A percentile compares a stretch with the other conserved stretches of the same genome.
These are phyloP conservation scores for Aotearoamyces nothofagi DNA, from an alignment of 2,329 filamentous ascomycete species.

Conservation along the genomic window DNA sequence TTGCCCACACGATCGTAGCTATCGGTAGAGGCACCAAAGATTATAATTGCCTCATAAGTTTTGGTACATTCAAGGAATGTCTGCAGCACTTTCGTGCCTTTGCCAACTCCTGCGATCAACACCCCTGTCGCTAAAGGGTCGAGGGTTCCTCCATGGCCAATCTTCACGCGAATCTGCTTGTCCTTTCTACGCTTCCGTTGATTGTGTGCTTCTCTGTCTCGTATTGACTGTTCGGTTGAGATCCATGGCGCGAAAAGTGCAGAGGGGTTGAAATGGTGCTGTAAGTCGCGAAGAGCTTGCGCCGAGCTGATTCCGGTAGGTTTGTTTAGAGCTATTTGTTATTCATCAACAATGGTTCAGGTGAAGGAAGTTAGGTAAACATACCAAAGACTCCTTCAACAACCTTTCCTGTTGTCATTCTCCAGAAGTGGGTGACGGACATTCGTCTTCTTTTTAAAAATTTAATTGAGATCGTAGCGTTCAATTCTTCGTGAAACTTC, in stretches of 20 bases:
- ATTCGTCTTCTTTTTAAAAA: too few species aligned
- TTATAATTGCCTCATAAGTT: constrained; percentile 74
- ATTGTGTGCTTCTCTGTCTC: constrained; percentile 38
- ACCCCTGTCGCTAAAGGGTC: constrained; percentile 91
- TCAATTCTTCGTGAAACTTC: too few species aligned
- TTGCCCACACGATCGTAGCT: constrained; percentile 82
- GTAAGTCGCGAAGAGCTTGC: constrained; percentile 78
- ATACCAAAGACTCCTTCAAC: constrained; percentile 49
- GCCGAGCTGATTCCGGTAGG: constrained; percentile 76
- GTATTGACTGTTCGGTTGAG: constrained; percentile 39
- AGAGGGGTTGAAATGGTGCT: constrained; percentile 72
- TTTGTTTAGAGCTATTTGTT: constrained; percentile 72
- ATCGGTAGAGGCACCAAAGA: constrained; percentile 88
- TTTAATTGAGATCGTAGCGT: too few species aligned
- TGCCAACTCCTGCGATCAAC: constrained; percentile 74
- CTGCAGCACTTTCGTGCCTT: constrained; percentile 69
- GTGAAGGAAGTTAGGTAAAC: constrained; percentile 5
- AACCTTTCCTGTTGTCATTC: constrained; percentile 25
- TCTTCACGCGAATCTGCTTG: constrained; percentile 61
- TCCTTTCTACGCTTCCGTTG: constrained; percentile 47
- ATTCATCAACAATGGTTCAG: constrained; percentile 6
- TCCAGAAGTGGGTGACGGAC: constrained; percentile 11
- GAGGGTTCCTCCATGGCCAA: constrained; percentile 90
- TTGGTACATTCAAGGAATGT: constrained; percentile 82
- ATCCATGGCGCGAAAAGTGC: constrained; percentile 66